Conservation (phyloP, 345 rosid genomes). For the Fremontodendron californicum region DNA sequence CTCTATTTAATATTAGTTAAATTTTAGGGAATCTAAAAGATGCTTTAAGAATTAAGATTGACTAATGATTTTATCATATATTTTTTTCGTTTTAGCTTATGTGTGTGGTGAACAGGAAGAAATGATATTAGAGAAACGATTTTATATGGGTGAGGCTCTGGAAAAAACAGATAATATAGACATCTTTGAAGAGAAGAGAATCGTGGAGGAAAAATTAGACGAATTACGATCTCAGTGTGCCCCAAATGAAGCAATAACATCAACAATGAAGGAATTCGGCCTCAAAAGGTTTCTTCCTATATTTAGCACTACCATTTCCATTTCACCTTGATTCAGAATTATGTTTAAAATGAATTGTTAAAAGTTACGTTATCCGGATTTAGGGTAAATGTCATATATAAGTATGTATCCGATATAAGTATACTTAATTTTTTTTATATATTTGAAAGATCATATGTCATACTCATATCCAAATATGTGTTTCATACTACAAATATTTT, state of each 20-base stretch:
- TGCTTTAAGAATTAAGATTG: no score
- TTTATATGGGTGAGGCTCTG: not conserved
- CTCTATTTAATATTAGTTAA: no score
- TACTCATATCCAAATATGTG: no score
- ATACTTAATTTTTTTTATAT: no score
- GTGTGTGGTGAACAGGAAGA: not conserved
- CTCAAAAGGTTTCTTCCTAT: slow-evolving; percentile 7
- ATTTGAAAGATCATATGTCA: no score
- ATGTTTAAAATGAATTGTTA: no score
- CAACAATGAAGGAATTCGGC: slow-evolving; percentile 50
- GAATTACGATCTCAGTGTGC: slow-evolving; percentile 25
- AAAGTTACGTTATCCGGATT: no score
- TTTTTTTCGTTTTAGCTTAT: not conserved
- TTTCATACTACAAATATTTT: no score
- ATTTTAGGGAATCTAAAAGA: no score
- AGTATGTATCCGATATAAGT: no score
- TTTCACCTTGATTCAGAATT: not conserved
- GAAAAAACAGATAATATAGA: not conserved
- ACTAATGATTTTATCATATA: no score
- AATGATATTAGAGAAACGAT: not conserved
- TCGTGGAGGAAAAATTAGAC: slow-evolving; percentile 28
- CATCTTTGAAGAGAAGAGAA: slow-evolving; percentile 28
- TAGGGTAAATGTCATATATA: no score
- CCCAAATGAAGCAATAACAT: slow-evolving; percentile 22
- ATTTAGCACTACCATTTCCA: not conserved